Conservation (phyloP, 1,284 basidiomycete species). For the Vanrija humicola region DNA sequence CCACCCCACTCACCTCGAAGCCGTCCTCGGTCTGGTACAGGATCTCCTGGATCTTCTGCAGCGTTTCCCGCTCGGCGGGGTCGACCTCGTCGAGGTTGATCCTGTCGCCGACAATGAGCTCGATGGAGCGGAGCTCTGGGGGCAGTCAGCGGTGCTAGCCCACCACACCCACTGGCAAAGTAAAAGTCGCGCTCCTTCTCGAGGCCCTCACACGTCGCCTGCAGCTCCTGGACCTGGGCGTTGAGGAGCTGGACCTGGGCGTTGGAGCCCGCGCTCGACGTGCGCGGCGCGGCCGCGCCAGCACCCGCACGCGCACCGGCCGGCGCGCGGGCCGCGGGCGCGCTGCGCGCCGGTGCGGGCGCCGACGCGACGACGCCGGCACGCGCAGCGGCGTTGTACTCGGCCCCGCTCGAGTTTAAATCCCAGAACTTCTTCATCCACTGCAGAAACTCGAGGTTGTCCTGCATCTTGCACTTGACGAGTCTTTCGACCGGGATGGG, state of each 20-base stretch:
- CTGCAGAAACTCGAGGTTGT: constrained; percentile 98
- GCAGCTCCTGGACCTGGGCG: constrained; percentile 76
- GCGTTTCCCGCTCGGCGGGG: constrained; percentile 62
- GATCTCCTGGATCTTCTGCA: constrained; percentile 86
- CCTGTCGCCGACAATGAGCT: constrained; percentile 81
- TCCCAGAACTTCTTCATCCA: constrained; percentile 99
- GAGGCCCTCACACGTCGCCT: constrained; percentile 74
- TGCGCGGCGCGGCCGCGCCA: constrained; percentile 4
- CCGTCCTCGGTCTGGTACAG: constrained; percentile 91
- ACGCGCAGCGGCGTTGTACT: constrained; percentile 76
- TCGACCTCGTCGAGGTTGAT: constrained; percentile 60
- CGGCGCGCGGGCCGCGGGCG: constrained; percentile 11
- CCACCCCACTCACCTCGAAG: constrained; percentile 60
- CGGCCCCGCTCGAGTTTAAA: constrained; percentile 77
- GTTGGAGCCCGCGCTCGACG: constrained; percentile 25
- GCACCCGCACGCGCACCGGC: not conserved
- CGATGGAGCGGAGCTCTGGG: constrained; percentile 81
- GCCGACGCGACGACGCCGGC: constrained; percentile 8
- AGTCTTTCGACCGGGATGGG: constrained; percentile 91
- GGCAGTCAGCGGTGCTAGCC: not conserved
- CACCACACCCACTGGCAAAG: constrained; percentile 76
- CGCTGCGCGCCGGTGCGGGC: constrained; percentile 5
- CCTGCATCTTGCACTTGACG: constrained; percentile 98
- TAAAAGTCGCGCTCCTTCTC: constrained; percentile 98
- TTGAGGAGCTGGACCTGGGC: constrained; percentile 23